Evolutionary conservation across 345 rosid genomes (phyloP).

Genomic region (Xanthoceras sorbifolium): DNA sequence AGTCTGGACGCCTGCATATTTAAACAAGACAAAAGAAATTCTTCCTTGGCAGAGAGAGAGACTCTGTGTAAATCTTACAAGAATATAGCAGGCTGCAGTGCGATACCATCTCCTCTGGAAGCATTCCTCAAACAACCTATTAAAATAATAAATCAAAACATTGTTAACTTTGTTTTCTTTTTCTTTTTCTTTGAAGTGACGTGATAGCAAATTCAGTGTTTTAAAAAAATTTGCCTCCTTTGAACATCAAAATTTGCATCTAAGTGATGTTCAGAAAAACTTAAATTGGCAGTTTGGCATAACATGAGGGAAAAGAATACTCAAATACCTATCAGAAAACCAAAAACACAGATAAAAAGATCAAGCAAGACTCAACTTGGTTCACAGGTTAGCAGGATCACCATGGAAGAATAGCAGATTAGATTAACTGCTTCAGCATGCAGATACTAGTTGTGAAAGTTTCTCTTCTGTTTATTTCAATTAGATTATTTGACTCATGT

Average conservation of each 20-base stretch:
- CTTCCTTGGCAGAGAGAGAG: conserved; percentile 5
- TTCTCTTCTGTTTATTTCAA: background rate
- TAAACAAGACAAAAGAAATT: background rate
- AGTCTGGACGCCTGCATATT: background rate
- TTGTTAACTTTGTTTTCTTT: background rate
- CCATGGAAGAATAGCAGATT: background rate
- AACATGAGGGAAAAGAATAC: background rate
- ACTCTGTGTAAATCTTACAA: conserved; percentile 59
- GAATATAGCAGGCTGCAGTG: conserved; percentile 98
- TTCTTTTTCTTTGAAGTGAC: background rate
- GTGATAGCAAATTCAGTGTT: background rate
- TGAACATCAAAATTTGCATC: background rate
- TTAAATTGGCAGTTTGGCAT: background rate
- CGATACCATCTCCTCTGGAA: conserved; percentile 99
- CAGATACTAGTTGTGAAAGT: background rate
- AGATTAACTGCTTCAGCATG: background rate
- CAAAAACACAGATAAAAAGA: background rate
- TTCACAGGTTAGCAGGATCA: background rate
- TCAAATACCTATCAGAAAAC: background rate
- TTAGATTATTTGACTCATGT: background rate
- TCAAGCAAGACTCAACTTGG: background rate
- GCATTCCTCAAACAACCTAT: conserved; percentile 95
- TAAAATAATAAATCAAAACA: conserved; percentile 22
- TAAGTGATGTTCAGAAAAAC: background rate
- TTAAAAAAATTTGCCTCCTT: background rate